These are phyloP conservation scores for Debaryomyces coudertii DNA, from an alignment of 1,139 yeast species.

Conservation along the genomic window DNA sequence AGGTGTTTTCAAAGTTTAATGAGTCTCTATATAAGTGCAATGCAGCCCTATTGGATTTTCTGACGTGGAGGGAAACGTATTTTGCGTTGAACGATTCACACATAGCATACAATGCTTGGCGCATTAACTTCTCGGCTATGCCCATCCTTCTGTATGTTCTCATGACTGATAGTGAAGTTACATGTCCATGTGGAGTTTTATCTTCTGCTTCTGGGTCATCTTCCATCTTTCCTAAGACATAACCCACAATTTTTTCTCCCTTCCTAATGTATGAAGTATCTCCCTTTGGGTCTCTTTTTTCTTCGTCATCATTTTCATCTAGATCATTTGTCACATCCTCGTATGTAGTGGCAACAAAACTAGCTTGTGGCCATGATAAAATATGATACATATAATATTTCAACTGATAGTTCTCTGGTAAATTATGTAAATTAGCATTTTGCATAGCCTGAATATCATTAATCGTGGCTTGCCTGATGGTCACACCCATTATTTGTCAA, in stretches of 20 bases:
- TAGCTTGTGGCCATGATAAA: constrained; percentile 96
- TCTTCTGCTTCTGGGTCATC: constrained; percentile 83
- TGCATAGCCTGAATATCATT: constrained; percentile 94
- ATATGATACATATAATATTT: constrained; percentile 94
- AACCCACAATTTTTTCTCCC: constrained; percentile 87
- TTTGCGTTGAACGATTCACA: constrained; percentile 82
- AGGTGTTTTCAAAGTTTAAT: constrained; percentile 75
- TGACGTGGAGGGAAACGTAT: constrained; percentile 88
- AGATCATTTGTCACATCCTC: constrained; percentile 40
- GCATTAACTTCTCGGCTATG: constrained; percentile 89
- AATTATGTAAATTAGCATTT: constrained; percentile 87
- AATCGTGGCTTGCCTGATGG: constrained; percentile 86
- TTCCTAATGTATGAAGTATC: constrained; percentile 60
- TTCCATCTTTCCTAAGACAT: constrained; percentile 94
- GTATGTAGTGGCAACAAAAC: constrained; percentile 88
- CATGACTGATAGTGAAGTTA: constrained; percentile 93
- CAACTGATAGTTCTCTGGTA: constrained; percentile 92
- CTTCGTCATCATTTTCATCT: constrained; percentile 27
- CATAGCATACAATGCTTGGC: constrained; percentile 77
- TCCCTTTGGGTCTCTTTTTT: constrained; percentile 48
- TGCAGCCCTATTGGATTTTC: constrained; percentile 94
- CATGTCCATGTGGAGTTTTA: constrained; percentile 86
- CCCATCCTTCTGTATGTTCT: constrained; percentile 95
- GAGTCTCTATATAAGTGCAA: constrained; percentile 89
- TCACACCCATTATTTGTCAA: constrained; percentile 63